Conservation (phyloP, 768 basidiomycete genomes). For the Panus rudis region DNA sequence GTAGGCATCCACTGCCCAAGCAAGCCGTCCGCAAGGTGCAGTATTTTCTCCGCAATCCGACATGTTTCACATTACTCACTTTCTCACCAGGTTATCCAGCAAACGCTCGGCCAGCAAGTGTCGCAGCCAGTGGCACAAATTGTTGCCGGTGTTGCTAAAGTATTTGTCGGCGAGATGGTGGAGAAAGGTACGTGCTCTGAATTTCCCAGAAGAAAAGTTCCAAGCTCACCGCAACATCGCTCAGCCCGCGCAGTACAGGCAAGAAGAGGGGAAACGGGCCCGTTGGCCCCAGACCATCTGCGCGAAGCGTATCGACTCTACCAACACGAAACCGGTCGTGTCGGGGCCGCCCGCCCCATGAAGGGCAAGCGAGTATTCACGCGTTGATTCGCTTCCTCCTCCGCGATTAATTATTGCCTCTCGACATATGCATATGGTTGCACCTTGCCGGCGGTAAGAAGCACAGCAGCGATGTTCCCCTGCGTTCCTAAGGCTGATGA, state of each 20-base stretch:
- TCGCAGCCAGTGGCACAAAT: constrained; percentile 85
- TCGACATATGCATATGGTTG: no score
- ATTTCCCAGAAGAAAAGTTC: background rate
- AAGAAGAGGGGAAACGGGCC: constrained; percentile 65
- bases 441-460: no score
- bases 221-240: background rate
- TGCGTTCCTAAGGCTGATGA: no score
- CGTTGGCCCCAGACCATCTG: constrained; percentile 81
- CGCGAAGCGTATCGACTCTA: constrained; percentile 86
- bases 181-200: constrained; percentile 59
- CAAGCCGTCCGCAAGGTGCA: constrained; percentile 72
- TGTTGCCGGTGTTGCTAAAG: constrained; percentile 84
- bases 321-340: constrained; percentile 71
- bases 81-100: constrained; percentile 65
- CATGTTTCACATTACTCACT: background rate
- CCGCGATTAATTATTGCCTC: no score
- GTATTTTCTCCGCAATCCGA: background rate
- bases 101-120: constrained; percentile 72
- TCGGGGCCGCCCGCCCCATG: constrained; percentile 70
- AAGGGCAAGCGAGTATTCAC: constrained; percentile 70
- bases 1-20: constrained; percentile 77
- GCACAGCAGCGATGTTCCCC: no score
- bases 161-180: constrained; percentile 89
- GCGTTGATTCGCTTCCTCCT: no score
- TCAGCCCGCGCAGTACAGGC: constrained; percentile 73